Evolutionary conservation across 805 yeast genomes (phyloP).

Genomic region (Candida khao-thaluensis): DNA sequence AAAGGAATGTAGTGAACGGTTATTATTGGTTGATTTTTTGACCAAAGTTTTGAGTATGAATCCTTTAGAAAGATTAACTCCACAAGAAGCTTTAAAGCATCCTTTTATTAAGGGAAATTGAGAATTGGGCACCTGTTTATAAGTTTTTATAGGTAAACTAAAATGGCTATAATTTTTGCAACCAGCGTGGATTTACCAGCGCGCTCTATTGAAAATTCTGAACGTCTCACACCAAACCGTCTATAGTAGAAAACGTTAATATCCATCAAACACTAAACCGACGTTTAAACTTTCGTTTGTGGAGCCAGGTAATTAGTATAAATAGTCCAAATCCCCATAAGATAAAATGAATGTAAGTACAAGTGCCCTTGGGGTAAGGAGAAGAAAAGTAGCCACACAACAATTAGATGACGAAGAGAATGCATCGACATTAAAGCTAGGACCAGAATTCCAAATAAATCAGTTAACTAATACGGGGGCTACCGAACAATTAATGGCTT

Average conservation of each 20-base stretch:
- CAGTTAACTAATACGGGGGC: slow-evolving; percentile 83
- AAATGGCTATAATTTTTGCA: no score
- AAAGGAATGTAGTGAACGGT: slow-evolving; percentile 71
- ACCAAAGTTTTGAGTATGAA: slow-evolving; percentile 75
- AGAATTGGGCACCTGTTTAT: no score
- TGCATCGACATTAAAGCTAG: slow-evolving; percentile 81
- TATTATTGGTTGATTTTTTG: slow-evolving; percentile 72
- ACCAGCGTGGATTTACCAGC: slow-evolving; percentile 5
- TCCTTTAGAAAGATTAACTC: slow-evolving; percentile 95
- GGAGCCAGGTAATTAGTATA: no score
- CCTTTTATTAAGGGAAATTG: slow-evolving; percentile 74
- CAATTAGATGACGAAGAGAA: slow-evolving; percentile 87
- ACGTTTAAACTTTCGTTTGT: not conserved
- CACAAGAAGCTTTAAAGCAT: slow-evolving; percentile 90
- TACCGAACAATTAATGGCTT: slow-evolving; percentile 72
- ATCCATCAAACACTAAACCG: no score
- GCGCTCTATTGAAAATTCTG: no score
- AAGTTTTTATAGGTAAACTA: no score
- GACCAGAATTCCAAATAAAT: slow-evolving; percentile 85
- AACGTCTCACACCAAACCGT: no score
- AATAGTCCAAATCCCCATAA: no score
- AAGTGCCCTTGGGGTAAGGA: slow-evolving; percentile 80
- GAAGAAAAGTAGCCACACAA: slow-evolving; percentile 59
- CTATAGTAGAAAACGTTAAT: no score
- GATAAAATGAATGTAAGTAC: slow-evolving; percentile 91